Conservation (phyloP, 2,329 filamentous ascomycete genomes). For the Aspergillus nomiae region DNA sequence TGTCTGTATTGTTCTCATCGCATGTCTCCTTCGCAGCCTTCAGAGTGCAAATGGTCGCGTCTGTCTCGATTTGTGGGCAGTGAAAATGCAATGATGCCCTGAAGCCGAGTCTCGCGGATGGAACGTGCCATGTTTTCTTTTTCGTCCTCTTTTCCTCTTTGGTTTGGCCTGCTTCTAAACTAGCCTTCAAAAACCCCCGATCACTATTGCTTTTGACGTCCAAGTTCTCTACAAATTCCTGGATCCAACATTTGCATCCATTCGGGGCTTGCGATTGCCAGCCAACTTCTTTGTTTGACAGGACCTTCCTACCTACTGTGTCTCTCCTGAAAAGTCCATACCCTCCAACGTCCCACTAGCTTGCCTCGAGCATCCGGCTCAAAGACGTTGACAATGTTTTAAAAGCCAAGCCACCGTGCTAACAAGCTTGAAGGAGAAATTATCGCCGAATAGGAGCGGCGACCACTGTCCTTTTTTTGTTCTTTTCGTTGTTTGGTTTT, state of each 20-base stretch:
- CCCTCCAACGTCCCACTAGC: neutral
- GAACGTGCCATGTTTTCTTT: slow-evolving; percentile 18
- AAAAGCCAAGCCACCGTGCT: neutral
- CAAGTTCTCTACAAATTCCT: neutral
- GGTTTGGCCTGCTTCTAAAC: slow-evolving; percentile 12
- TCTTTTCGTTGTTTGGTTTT: neutral
- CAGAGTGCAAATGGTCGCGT: neutral
- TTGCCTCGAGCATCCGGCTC: neutral
- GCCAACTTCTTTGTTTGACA: neutral
- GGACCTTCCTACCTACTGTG: neutral
- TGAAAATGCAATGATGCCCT: slow-evolving; percentile 10
- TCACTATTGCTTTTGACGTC: slow-evolving; percentile 7
- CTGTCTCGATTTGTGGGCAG: neutral
- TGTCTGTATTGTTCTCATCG: neutral
- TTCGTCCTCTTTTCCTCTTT: slow-evolving; percentile 7
- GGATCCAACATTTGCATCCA: neutral
- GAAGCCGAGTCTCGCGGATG: slow-evolving; percentile 5
- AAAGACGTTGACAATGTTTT: neutral
- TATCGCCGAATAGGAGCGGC: neutral
- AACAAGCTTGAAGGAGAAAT: neutral
- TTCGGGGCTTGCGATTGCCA: neutral
- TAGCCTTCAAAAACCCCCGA: slow-evolving; percentile 6
- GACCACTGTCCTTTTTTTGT: neutral
- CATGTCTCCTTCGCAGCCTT: neutral
- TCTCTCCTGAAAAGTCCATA: neutral